Conservation (phyloP, 495 filamentous ascomycete species). For the Amniculicola lignicola region DNA sequence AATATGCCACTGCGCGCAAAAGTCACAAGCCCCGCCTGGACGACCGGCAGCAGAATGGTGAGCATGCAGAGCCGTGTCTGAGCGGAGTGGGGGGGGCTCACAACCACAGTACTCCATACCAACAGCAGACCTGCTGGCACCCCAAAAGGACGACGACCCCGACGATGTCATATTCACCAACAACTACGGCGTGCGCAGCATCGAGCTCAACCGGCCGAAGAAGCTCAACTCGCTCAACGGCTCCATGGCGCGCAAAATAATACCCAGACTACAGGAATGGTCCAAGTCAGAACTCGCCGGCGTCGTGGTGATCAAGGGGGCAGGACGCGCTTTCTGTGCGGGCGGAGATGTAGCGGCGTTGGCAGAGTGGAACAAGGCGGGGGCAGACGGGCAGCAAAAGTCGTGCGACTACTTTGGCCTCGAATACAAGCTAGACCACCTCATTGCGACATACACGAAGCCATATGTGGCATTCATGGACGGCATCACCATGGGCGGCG, state of each 20-base stretch:
- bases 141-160: constrained; percentile 61
- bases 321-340: constrained; percentile 83
- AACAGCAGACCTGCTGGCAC: constrained; percentile 26
- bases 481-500: constrained; percentile 96
- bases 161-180: constrained; percentile 90
- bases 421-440: constrained; percentile 92
- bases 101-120: constrained; percentile 33
- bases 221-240: constrained; percentile 88
- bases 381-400: constrained; percentile 60
- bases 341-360: constrained; percentile 85
- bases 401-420: constrained; percentile 83
- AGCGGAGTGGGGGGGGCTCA: no score
- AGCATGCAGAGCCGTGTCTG: no score
- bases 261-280: constrained; percentile 84
- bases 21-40: constrained; percentile 60
- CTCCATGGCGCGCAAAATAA: constrained; percentile 91
- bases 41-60: constrained; percentile 51
- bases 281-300: constrained; percentile 89
- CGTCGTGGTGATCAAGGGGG: constrained; percentile 86
- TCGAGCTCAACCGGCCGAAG: constrained; percentile 88
- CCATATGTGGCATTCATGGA: constrained; percentile 96
- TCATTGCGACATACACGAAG: constrained; percentile 91
- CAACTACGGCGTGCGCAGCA: constrained; percentile 81
- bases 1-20: constrained; percentile 89
- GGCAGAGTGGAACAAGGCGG: constrained; percentile 65